Conservation (phyloP, 805 yeast genomes). For the Myxozyma kluyveri region DNA sequence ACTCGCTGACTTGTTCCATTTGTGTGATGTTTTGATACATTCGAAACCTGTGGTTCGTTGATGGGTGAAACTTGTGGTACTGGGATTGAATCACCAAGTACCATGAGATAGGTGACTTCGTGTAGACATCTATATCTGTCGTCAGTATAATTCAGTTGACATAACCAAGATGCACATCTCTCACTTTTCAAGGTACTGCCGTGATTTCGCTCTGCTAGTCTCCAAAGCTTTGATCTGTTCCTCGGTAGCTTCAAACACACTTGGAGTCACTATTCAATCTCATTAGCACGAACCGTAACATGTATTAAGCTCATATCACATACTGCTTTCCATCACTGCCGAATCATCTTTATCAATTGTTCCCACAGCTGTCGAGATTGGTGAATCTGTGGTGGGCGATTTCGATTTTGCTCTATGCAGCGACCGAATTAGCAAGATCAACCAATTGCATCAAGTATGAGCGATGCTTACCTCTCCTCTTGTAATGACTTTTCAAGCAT, state of each 20-base stretch:
- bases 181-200: conserved; percentile 27
- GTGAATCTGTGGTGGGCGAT: too few relatives aligned
- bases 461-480: conserved; percentile 26
- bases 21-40: background rate
- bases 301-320: too few relatives aligned
- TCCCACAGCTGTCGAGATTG: too few relatives aligned
- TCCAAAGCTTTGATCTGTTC: conserved; percentile 18
- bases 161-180: background rate
- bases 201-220: conserved; percentile 16
- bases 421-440: too few relatives aligned
- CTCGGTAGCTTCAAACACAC: conserved; percentile 5
- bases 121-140: conserved; percentile 18
- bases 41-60: background rate
- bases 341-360: too few relatives aligned
- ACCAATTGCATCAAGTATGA: too few relatives aligned
- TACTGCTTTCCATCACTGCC: too few relatives aligned
- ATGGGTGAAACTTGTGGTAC: conserved; percentile 1
- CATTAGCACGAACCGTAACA: too few relatives aligned
- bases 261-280: background rate
- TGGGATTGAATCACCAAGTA: conserved; percentile 20
- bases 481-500: conserved; percentile 36
- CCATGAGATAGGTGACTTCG: conserved; percentile 27
- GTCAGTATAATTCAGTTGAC: background rate
- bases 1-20: background rate
- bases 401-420: too few relatives aligned